These are phyloP conservation scores for Pholiota molesta DNA, from an alignment of 768 basidiomycete species.

Conservation along the genomic window DNA sequence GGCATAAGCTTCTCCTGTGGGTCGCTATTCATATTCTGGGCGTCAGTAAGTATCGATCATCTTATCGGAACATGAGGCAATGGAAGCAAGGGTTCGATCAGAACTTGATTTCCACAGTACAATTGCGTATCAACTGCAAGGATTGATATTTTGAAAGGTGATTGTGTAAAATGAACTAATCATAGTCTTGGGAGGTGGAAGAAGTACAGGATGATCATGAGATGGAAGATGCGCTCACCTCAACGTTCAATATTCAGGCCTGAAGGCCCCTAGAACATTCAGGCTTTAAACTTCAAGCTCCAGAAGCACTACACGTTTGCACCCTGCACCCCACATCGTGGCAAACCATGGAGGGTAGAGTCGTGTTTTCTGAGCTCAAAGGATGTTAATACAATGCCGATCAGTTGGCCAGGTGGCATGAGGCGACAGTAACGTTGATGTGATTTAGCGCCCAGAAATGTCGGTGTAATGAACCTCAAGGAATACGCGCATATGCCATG, in stretches of 20 bases:
- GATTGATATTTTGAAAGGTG: constrained; percentile 1
- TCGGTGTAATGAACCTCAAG: not conserved
- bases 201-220: not conserved
- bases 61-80: no score
- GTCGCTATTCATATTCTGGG: no score
- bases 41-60: no score
- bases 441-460: not conserved
- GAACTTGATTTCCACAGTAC: not conserved
- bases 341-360: no score
- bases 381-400: no score
- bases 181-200: not conserved
- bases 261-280: no score
- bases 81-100: not conserved
- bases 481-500: not conserved
- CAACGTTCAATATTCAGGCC: not conserved
- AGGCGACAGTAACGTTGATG: no score
- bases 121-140: not conserved
- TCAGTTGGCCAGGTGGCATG: no score
- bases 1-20: no score
- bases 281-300: not conserved
- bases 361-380: no score
- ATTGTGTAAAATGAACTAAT: constrained; percentile 6
- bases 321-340: no score
- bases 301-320: no score
- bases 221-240: not conserved